Evolutionary conservation across 345 rosid genomes (phyloP).

Genomic region (Noccaea bulbosa): DNA sequence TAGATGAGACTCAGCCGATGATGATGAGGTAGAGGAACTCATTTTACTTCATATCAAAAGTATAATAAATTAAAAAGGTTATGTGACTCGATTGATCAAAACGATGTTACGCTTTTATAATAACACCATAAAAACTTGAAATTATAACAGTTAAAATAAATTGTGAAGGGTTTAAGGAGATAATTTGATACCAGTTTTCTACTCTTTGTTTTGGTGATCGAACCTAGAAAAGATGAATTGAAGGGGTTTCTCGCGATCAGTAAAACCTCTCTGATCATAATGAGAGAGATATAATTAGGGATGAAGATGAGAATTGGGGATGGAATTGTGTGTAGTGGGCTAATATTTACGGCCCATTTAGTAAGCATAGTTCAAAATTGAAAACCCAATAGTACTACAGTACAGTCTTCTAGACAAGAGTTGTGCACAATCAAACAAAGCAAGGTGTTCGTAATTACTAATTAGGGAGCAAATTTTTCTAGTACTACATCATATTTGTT

Average conservation of each 20-base stretch:
- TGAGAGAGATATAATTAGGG: slow-evolving; percentile 1
- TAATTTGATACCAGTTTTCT: slow-evolving; percentile 1
- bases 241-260: slow-evolving; percentile 15
- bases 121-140: neutral
- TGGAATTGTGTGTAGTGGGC: slow-evolving; percentile 8
- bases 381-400: neutral
- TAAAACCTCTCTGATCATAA: slow-evolving; percentile 20
- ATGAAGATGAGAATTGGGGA: neutral
- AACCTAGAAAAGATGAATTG: neutral
- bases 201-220: neutral
- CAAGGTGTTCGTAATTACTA: no score
- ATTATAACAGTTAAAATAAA: neutral
- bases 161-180: slow-evolving; percentile 6
- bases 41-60: neutral
- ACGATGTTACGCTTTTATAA: no score
- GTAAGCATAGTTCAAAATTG: neutral
- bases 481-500: neutral
- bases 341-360: slow-evolving; percentile 29
- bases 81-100: neutral
- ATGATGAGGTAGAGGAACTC: slow-evolving; percentile 29
- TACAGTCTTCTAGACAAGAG: slow-evolving; percentile 3
- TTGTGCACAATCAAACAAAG: neutral
- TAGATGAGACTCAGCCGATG: slow-evolving; percentile 37
- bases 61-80: no score
- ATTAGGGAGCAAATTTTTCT: no score